Evolutionary conservation across 192 early-diverging fungal species (phyloP), one percentile per base, ranked within the genome.

Genomic region (Diversispora eburnea): DNA sequence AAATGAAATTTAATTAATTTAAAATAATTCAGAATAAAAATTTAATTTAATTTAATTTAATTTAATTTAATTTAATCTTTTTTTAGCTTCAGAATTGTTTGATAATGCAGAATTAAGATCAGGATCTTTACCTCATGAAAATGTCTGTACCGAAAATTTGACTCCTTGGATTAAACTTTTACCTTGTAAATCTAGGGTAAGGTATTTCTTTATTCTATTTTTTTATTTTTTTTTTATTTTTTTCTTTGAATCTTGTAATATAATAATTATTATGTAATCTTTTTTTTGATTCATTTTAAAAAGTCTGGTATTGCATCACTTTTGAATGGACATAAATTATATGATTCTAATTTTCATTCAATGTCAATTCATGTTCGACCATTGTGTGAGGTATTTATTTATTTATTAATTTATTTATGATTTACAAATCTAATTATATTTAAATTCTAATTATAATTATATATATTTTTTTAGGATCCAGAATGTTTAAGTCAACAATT

Each of bases 131-230:
- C 91, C 96, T 4, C 92, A 92, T 75, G 98, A 99, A 75, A 91
- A 89, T 75, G 94, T 95, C 8, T 99, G 98, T 73, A 99, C 98
- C 5, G 98, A 98, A 77, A 99, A 99, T 78, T 83, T 99, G 79
- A 97, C 98, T 8, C 95, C 96, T 8, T 99, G 95, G 95, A 88
- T 91, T 74, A 99, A 98, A 77, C 84, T 96, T 69, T 76, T 99
- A 48, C 98, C 98, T 3, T 99, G 98, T 77, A 91, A 96, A 82
- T 82, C 91, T 13, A 93, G 13, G 8, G 61, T 63, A 63, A 41
- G 61, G 7, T 63, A 7, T 7, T 42, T 63, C 39, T 25, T 41
- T 25, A 51, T 51, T 52, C 3, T 52, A 52, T 52, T 1, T 15
- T 3, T 54, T 54, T 17, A 17, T 54, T 61, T 5, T 20, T 61